These are phyloP conservation scores for Combretum micranthum DNA, from an alignment of 345 rosid species.

Conservation along the genomic window DNA sequence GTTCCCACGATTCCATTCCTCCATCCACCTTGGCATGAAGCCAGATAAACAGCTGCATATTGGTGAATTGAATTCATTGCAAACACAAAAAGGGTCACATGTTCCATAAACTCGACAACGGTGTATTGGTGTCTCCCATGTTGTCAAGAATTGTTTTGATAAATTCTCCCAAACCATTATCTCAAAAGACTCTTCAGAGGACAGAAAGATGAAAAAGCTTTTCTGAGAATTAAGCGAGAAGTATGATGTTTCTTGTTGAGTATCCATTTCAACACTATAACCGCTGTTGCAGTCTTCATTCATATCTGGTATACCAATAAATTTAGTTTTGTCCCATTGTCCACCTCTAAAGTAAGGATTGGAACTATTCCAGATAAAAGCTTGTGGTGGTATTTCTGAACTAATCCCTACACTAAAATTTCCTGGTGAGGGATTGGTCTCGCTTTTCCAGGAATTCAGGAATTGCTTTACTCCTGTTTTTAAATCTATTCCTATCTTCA, in stretches of 20 bases:
- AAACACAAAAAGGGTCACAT: slow-evolving; percentile 17
- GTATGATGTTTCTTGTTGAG: slow-evolving; percentile 6
- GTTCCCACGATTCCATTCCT: slow-evolving; percentile 10
- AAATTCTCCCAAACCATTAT: slow-evolving; percentile 8
- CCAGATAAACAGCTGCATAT: slow-evolving; percentile 18
- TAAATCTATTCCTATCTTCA: slow-evolving; percentile 29
- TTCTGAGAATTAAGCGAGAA: neutral
- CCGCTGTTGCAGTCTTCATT: slow-evolving; percentile 1
- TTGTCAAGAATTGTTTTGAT: slow-evolving; percentile 6
- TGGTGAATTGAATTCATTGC: slow-evolving; percentile 6
- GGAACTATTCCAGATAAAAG: slow-evolving; percentile 12
- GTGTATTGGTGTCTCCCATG: slow-evolving; percentile 12
- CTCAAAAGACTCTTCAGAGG: slow-evolving; percentile 8
- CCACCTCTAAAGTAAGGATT: slow-evolving; percentile 9
- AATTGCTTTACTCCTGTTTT: slow-evolving; percentile 10
- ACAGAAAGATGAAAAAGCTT: slow-evolving; percentile 3
- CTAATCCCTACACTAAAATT: slow-evolving; percentile 12
- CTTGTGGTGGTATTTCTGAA: slow-evolving; percentile 20
- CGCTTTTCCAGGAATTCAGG: slow-evolving; percentile 25
- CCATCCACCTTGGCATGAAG: slow-evolving; percentile 13
- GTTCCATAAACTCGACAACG: slow-evolving; percentile 8
- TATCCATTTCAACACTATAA: slow-evolving; percentile 3
- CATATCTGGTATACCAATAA: slow-evolving; percentile 7
- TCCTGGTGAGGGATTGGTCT: slow-evolving; percentile 26
- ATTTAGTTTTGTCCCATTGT: slow-evolving; percentile 11